Evolutionary conservation across 306 rosid species (phyloP), one percentile per base, ranked within the genome.

Genomic region (Fragaria vesca): DNA sequence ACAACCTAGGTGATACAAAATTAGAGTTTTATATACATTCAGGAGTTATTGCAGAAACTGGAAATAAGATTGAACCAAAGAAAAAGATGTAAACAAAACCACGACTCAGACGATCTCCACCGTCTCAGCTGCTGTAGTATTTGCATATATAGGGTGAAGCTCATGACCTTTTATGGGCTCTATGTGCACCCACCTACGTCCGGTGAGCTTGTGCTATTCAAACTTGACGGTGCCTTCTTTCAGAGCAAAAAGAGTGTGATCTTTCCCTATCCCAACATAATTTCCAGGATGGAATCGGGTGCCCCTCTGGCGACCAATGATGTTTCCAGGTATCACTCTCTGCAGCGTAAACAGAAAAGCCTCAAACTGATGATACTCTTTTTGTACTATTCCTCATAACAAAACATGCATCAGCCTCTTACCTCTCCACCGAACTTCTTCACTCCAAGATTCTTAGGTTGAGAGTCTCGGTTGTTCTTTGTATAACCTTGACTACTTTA

Each of bases 401-500:
- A 45, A 26, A 79, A 72, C 32, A 30, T 30, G 32, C 34, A 79
- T 45, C 30, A 78, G 50, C 34, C 72, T 77, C 89, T 89, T 85
- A 90, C 98, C 97, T 92, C 97, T 71, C 98, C 97, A 45, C 97
- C 97, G 60, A 85, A 94, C 80, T 92, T 94, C 87, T 94, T 90
- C 38, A 94, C 98, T 69, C 98, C 98, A 58, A 94, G 97, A 86
- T 89, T 83, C 89, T 94, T 92, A 18, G 98, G 97, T 48, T 85
- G 83, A 17, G 98, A 94, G 83, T 94, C 97, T 38, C 98, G 86
- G 42, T 97, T 97, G 66, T 94, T 94, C 85, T 92, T 94, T 47
- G 97, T 87, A 62, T 97, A 92, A 55, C 98, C 98, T 30, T 30
- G 32, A 93, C 97, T 18, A 87, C 69, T 77, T 94, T 92, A 47